These are phyloP conservation scores for Fusarium sp. DNA, from an alignment of 2,329 filamentous ascomycete genomes.

Conservation along the genomic window DNA sequence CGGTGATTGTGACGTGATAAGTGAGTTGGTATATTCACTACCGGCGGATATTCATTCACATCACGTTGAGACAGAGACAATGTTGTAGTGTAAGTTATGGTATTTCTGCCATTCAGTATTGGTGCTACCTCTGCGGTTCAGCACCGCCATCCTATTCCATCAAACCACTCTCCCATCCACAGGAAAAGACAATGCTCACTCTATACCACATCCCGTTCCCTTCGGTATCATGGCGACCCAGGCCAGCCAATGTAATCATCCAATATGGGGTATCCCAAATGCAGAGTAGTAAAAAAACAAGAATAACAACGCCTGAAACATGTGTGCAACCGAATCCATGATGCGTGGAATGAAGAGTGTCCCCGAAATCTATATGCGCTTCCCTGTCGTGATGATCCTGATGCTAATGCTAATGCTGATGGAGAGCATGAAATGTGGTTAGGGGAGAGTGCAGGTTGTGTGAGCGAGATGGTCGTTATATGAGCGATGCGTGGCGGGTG, in stretches of 20 bases:
- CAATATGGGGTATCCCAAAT: constrained; percentile 47
- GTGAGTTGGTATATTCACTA: neutral
- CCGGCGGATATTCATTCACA: neutral
- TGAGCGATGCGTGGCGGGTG: constrained; percentile 13
- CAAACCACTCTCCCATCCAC: constrained; percentile 17
- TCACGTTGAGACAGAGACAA: neutral
- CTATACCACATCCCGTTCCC: constrained; percentile 8
- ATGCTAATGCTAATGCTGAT: constrained; percentile 26
- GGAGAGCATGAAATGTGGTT: constrained; percentile 17
- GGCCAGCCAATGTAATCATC: constrained; percentile 23
- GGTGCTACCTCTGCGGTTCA: constrained; percentile 42
- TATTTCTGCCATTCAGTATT: constrained; percentile 56
- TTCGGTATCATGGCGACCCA: neutral
- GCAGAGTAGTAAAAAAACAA: constrained; percentile 20
- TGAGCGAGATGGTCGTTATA: neutral
- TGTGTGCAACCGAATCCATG: constrained; percentile 18
- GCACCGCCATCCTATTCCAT: constrained; percentile 21
- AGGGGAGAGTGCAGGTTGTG: constrained; percentile 2
- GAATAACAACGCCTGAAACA: constrained; percentile 41
- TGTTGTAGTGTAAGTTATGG: constrained; percentile 47
- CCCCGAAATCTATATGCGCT: constrained; percentile 43
- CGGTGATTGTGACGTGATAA: neutral
- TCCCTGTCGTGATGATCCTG: constrained; percentile 25
- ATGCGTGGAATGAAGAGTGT: constrained; percentile 11
- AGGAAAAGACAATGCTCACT: constrained; percentile 7